phyloP scores from a whole-genome alignment of 1,284 basidiomycete genomes.

The Amylostereum areolatum region DNA sequence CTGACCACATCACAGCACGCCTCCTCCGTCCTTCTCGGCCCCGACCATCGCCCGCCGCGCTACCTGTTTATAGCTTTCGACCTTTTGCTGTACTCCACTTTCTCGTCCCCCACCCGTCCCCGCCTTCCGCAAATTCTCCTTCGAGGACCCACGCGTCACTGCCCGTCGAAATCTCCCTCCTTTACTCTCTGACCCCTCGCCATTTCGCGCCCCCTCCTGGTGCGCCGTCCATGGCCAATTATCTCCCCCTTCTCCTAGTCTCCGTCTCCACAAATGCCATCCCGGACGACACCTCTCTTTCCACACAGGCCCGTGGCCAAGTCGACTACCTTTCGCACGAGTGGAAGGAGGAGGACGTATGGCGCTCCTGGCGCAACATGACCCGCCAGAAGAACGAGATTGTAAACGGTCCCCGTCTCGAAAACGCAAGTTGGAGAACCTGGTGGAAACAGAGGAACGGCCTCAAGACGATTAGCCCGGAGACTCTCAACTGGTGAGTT shows the following conservation, averaged over 20 bases:
- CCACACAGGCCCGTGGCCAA: constrained; percentile 63
- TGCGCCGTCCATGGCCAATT: constrained; percentile 45
- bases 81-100: too few relatives aligned
- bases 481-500: constrained; percentile 97
- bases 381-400: constrained; percentile 98
- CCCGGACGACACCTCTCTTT: constrained; percentile 63
- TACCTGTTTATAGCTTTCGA: too few relatives aligned
- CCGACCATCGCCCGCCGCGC: too few relatives aligned
- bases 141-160: too few relatives aligned
- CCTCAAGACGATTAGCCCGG: constrained; percentile 91
- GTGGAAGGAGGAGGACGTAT: constrained; percentile 98
- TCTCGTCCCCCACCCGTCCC: too few relatives aligned
- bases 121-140: too few relatives aligned
- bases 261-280: constrained; percentile 52
- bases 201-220: too few relatives aligned
- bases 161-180: too few relatives aligned
- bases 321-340: constrained; percentile 89
- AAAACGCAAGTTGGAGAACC: constrained; percentile 97
- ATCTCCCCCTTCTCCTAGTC: constrained; percentile 62
- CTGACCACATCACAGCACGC: too few relatives aligned
- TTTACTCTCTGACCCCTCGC: too few relatives aligned
- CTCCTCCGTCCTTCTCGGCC: too few relatives aligned
- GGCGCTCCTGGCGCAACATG: constrained; percentile 98
- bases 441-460: constrained; percentile 99
- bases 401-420: constrained; percentile 89